phyloP scores from a whole-genome alignment of 1,284 basidiomycete species.

The Ceratobasidium sp. region DNA sequence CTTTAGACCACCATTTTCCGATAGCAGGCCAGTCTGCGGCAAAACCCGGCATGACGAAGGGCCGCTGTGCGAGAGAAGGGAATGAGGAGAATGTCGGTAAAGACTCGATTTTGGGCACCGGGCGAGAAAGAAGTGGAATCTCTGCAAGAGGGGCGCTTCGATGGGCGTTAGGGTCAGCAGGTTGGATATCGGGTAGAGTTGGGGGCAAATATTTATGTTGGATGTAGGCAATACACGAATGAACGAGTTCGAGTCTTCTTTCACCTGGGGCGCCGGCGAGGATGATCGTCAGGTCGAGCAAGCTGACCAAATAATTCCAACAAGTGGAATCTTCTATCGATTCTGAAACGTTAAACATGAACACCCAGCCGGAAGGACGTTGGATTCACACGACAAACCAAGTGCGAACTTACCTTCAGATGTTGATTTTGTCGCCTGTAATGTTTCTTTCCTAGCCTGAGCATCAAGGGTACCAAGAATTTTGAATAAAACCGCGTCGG shows the following conservation, averaged over 20 bases:
- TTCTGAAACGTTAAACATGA: not conserved
- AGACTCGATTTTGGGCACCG: slow-evolving; percentile 53
- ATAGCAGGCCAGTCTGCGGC: slow-evolving; percentile 74
- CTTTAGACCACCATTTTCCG: slow-evolving; percentile 69
- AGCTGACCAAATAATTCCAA: slow-evolving; percentile 57
- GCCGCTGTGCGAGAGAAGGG: slow-evolving; percentile 56
- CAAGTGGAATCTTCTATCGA: not conserved
- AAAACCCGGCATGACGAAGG: slow-evolving; percentile 77
- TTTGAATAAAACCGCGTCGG: slow-evolving; percentile 13
- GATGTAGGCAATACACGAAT: slow-evolving; percentile 62
- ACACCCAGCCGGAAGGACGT: too few relatives aligned
- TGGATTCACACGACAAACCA: too few relatives aligned
- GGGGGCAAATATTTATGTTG: slow-evolving; percentile 52
- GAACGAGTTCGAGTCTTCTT: slow-evolving; percentile 65
- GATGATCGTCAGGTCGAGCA: slow-evolving; percentile 81
- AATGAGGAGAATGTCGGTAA: slow-evolving; percentile 68
- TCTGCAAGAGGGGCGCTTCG: not conserved
- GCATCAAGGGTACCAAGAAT: not conserved
- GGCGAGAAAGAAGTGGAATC: not conserved
- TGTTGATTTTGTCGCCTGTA: not conserved
- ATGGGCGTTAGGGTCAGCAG: not conserved
- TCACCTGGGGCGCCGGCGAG: slow-evolving; percentile 79
- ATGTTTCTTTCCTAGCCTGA: not conserved
- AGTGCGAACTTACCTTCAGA: not conserved
- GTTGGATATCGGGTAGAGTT: not conserved